These are phyloP conservation scores for Dalbergia cultrata DNA, from an alignment of 306 rosid species.

Conservation along the genomic window DNA sequence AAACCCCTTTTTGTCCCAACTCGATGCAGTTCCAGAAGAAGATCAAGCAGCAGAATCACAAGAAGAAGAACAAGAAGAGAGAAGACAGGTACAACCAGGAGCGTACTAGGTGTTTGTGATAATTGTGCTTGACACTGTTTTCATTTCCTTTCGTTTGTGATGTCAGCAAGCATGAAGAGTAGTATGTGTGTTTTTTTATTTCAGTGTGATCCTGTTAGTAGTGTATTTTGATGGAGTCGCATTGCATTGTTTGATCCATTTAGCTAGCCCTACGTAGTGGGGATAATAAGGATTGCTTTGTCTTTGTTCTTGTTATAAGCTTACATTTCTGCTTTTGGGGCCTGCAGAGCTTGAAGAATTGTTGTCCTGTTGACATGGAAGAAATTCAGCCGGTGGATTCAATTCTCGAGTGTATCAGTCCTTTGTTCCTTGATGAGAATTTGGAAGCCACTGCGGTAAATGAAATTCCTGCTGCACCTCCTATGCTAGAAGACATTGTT, in stretches of 20 bases:
- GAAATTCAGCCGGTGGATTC: conserved; percentile 54
- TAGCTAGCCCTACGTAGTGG: neutral
- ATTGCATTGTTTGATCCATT: neutral
- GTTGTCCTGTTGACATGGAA: conserved; percentile 46
- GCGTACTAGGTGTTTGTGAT: conserved; percentile 34
- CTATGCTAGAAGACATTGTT: conserved; percentile 46
- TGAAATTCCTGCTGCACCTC: conserved; percentile 55
- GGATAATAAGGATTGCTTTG: neutral
- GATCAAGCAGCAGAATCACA: conserved; percentile 24
- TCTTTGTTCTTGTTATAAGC: neutral
- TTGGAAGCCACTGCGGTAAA: conserved; percentile 44
- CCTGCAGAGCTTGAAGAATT: conserved; percentile 48
- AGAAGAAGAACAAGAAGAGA: conserved; percentile 32
- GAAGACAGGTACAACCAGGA: conserved; percentile 52
- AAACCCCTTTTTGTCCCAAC: conserved; percentile 42
- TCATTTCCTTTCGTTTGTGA: neutral
- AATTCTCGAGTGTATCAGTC: conserved; percentile 38
- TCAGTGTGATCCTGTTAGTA: neutral
- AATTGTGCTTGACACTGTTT: neutral
- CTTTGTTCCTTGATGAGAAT: conserved; percentile 45
- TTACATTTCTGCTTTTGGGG: conserved; percentile 19
- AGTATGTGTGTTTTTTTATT: neutral
- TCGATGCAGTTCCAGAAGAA: conserved; percentile 40
- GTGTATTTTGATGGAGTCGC: neutral
- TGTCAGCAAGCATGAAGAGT: conserved; percentile 10